phyloP scores from a whole-genome alignment of 192 early-diverging fungal species.

The Backusella macrospora region DNA sequence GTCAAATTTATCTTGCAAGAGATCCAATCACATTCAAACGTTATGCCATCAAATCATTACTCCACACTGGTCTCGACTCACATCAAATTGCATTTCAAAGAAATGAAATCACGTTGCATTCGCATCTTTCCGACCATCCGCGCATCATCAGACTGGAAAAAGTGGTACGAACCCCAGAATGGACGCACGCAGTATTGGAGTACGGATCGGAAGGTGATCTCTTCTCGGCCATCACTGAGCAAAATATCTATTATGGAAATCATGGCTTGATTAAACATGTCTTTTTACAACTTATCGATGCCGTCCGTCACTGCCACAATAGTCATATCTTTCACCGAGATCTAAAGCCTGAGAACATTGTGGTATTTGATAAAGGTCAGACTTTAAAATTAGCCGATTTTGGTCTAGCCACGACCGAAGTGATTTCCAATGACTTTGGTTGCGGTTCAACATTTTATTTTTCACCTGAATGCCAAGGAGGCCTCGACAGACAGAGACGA shows the following conservation, averaged over 20 bases:
- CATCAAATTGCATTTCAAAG: slow-evolving; percentile 68
- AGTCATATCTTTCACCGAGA: slow-evolving; percentile 89
- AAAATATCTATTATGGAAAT: slow-evolving; percentile 71
- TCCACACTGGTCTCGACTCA: slow-evolving; percentile 59
- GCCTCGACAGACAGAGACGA: slow-evolving; percentile 39
- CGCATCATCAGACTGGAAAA: slow-evolving; percentile 68
- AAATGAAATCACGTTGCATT: slow-evolving; percentile 67
- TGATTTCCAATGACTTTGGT: slow-evolving; percentile 81
- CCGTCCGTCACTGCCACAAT: slow-evolving; percentile 74
- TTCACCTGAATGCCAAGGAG: slow-evolving; percentile 72
- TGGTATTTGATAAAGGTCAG: slow-evolving; percentile 58
- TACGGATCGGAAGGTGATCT: slow-evolving; percentile 91
- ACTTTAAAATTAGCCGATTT: slow-evolving; percentile 90
- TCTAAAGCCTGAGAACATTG: slow-evolving; percentile 83
- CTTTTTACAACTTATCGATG: slow-evolving; percentile 84
- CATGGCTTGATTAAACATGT: slow-evolving; percentile 80
- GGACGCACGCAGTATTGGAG: slow-evolving; percentile 73
- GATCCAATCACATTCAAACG: slow-evolving; percentile 54
- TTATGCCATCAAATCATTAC: slow-evolving; percentile 76
- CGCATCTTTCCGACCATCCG: slow-evolving; percentile 65
- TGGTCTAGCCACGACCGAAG: slow-evolving; percentile 86
- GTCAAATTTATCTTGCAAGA: slow-evolving; percentile 71
- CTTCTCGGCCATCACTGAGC: slow-evolving; percentile 90
- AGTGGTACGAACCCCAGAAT: slow-evolving; percentile 67
- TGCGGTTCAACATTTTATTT: slow-evolving; percentile 77